Conservation (phyloP, 2,329 filamentous ascomycete species). For the Aaosphaeria arxii region DNA sequence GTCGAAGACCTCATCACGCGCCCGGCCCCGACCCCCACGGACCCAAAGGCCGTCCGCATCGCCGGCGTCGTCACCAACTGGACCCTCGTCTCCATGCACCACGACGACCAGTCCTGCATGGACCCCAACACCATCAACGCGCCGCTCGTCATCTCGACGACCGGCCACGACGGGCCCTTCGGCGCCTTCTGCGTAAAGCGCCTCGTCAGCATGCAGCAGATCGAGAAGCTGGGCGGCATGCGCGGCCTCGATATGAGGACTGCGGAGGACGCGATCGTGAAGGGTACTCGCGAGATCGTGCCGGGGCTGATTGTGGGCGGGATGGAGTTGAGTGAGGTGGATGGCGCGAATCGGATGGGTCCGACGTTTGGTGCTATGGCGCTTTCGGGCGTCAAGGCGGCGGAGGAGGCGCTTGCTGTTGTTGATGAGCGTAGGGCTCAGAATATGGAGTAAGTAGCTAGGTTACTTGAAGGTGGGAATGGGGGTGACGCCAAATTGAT, state of each 20-base stretch:
- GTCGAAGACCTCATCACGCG: slow-evolving; percentile 93
- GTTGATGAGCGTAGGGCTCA: slow-evolving; percentile 76
- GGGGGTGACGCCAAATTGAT: no score
- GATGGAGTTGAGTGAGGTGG: slow-evolving; percentile 89
- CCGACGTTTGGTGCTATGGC: slow-evolving; percentile 90
- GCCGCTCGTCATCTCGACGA: slow-evolving; percentile 82
- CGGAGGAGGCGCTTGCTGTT: slow-evolving; percentile 77
- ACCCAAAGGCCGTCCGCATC: slow-evolving; percentile 61
- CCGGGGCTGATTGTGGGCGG: slow-evolving; percentile 89
- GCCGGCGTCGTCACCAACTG: slow-evolving; percentile 94
- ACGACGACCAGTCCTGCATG: slow-evolving; percentile 89
- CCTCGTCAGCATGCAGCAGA: slow-evolving; percentile 80
- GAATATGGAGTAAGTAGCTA: slow-evolving; percentile 50
- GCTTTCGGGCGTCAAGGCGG: slow-evolving; percentile 83
- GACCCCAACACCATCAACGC: slow-evolving; percentile 94
- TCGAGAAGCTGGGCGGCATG: slow-evolving; percentile 87
- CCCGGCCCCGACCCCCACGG: slow-evolving; percentile 41
- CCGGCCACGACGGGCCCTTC: slow-evolving; percentile 87
- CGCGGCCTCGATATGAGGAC: slow-evolving; percentile 88
- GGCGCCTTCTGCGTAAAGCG: slow-evolving; percentile 90
- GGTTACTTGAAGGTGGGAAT: no score
- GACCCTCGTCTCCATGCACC: slow-evolving; percentile 75
- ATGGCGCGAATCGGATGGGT: slow-evolving; percentile 89
- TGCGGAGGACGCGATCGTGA: slow-evolving; percentile 91
- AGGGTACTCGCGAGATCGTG: slow-evolving; percentile 82